phyloP scores from a whole-genome alignment of 108 stramenopile species.

The Aurantiochytrium sp. region DNA sequence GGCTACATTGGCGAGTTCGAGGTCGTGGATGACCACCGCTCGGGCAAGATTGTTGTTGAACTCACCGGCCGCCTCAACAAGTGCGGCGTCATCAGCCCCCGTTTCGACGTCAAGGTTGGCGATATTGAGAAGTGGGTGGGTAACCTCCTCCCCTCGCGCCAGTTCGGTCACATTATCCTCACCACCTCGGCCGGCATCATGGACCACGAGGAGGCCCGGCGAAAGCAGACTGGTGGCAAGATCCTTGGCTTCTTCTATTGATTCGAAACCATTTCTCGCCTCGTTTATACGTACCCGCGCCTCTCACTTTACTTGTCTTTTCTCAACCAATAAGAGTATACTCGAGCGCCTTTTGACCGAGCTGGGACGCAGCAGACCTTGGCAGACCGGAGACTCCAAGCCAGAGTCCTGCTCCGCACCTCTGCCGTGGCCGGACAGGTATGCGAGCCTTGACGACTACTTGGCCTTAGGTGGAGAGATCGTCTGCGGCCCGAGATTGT shows the following conservation, averaged over 20 bases:
- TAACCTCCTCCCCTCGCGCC: constrained; percentile 91
- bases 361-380: too few species aligned
- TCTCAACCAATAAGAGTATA: too few species aligned
- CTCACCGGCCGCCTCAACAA: constrained; percentile 88
- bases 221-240: constrained; percentile 99
- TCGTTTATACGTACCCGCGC: background rate
- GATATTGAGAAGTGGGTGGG: constrained; percentile 97
- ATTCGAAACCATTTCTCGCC: constrained; percentile 25
- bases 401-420: too few species aligned
- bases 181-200: constrained; percentile 98
- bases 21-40: constrained; percentile 98
- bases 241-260: constrained; percentile 99
- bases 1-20: constrained; percentile 99
- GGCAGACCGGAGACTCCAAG: too few species aligned
- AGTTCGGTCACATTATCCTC: constrained; percentile 97
- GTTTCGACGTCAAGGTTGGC: constrained; percentile 83
- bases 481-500: too few species aligned
- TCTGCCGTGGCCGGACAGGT: too few species aligned
- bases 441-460: too few species aligned
- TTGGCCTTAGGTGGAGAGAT: too few species aligned
- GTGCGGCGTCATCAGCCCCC: constrained; percentile 96
- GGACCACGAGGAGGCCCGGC: constrained; percentile 99
- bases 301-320: too few species aligned
- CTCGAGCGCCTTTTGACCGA: too few species aligned
- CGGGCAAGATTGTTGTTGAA: constrained; percentile 97